Conservation (phyloP, 2,329 filamentous ascomycete genomes). For the Hypoxylon rubiginosum region DNA sequence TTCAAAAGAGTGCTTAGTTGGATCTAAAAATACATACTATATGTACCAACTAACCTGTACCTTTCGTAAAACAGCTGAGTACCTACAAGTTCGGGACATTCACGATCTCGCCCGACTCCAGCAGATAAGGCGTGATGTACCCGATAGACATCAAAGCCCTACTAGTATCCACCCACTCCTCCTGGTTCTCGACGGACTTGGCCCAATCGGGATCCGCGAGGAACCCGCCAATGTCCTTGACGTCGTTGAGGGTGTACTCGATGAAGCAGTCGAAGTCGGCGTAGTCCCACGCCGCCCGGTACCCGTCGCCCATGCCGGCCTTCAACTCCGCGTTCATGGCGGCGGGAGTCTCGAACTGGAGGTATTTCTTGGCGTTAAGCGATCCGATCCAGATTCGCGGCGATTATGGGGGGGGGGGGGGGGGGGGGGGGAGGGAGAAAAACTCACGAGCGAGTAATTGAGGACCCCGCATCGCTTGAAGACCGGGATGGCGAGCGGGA, state of each 20-base stretch:
- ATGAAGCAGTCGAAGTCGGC: conserved; percentile 48
- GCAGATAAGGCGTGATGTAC: conserved; percentile 43
- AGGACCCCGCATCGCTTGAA: conserved; percentile 45
- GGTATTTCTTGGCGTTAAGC: not conserved
- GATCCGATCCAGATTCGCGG: not conserved
- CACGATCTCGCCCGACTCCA: conserved; percentile 42
- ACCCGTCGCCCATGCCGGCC: conserved; percentile 25
- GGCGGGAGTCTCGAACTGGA: conserved; percentile 43
- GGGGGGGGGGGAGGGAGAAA: too few relatives aligned
- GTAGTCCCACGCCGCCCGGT: conserved; percentile 25
- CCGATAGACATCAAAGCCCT: conserved; percentile 44
- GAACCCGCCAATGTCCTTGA: conserved; percentile 37
- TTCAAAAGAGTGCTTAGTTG: too few relatives aligned
- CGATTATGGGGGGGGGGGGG: not conserved
- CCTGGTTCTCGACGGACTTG: conserved; percentile 43
- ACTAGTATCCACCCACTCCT: conserved; percentile 46
- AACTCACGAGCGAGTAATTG: conserved; percentile 32
- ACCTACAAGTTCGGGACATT: conserved; percentile 30
- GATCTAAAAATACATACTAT: not conserved
- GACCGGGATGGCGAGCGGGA: conserved; percentile 45
- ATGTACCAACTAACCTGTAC: not conserved
- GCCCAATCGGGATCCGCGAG: conserved; percentile 45
- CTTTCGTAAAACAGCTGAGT: not conserved
- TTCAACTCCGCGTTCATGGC: conserved; percentile 36
- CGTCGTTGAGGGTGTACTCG: conserved; percentile 43